Conservation (phyloP, 495 filamentous ascomycete species). For the Penicillium goetzii region DNA sequence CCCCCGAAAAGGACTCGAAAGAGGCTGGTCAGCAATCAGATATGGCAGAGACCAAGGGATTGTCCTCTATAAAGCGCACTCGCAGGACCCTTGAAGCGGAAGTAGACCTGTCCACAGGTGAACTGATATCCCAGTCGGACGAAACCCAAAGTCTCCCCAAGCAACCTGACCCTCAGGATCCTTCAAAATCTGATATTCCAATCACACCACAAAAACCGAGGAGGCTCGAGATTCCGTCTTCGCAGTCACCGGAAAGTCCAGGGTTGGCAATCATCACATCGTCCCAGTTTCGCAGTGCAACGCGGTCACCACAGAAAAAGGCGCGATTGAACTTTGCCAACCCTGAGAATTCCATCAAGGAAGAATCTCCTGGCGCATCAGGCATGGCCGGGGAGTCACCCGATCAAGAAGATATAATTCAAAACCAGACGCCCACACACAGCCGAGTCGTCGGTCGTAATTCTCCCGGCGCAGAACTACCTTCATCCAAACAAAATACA, state of each 20-base stretch:
- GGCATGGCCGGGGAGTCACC: constrained; percentile 12
- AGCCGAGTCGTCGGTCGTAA: constrained; percentile 10
- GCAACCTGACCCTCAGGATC: background rate
- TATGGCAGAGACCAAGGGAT: background rate
- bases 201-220: constrained; percentile 41
- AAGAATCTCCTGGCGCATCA: constrained; percentile 26
- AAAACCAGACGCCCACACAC: constrained; percentile 9
- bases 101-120: constrained; percentile 33
- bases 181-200: constrained; percentile 12
- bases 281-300: constrained; percentile 42
- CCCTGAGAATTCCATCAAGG: constrained; percentile 22
- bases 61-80: constrained; percentile 16
- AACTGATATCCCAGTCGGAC: constrained; percentile 25
- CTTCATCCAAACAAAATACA: constrained; percentile 5
- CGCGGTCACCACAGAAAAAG: constrained; percentile 35
- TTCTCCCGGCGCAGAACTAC: constrained; percentile 6
- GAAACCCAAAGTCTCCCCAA: constrained; percentile 18
- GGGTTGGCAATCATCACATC: constrained; percentile 45
- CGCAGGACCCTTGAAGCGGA: constrained; percentile 25
- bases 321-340: constrained; percentile 9
- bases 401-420: constrained; percentile 7
- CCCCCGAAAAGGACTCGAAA: constrained; percentile 20
- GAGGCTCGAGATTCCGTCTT: constrained; percentile 48
- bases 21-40: constrained; percentile 1
- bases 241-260: constrained; percentile 52